Conservation (phyloP, 2,329 filamentous ascomycete genomes). For the Hansfordia pulvinata region DNA sequence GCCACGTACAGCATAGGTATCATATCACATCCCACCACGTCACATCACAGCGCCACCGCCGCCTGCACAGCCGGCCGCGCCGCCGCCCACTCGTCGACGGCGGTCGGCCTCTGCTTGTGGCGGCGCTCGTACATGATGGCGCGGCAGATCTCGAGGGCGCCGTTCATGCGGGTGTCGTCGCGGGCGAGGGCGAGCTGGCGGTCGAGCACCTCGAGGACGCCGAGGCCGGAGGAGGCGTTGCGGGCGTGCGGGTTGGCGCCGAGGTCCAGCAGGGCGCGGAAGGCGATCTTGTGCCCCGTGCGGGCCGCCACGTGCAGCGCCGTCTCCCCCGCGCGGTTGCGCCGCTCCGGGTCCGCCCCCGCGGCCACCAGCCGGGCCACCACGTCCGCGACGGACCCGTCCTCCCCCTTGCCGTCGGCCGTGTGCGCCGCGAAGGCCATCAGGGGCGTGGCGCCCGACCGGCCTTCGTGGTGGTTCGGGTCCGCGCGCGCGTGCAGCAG, state of each 20-base stretch:
- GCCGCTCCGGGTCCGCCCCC: constrained; percentile 31
- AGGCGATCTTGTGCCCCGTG: constrained; percentile 36
- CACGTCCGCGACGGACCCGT: constrained; percentile 31
- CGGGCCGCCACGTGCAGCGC: constrained; percentile 39
- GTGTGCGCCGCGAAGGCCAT: constrained; percentile 39
- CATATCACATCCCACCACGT: too few relatives aligned
- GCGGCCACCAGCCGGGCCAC: constrained; percentile 25
- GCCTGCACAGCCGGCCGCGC: too few relatives aligned
- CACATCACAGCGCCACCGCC: too few relatives aligned
- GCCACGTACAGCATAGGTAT: too few relatives aligned
- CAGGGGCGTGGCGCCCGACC: constrained; percentile 37
- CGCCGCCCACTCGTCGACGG: too few relatives aligned
- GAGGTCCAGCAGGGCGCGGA: constrained; percentile 28
- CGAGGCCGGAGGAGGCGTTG: constrained; percentile 26
- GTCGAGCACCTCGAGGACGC: constrained; percentile 32
- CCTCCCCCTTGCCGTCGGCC: constrained; percentile 26
- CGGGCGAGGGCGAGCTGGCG: too few relatives aligned
- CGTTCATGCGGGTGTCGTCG: too few relatives aligned
- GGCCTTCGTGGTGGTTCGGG: constrained; percentile 37
- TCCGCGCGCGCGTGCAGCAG: constrained; percentile 26
- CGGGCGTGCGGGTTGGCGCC: constrained; percentile 33
- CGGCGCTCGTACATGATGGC: too few relatives aligned
- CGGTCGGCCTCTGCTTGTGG: too few relatives aligned
- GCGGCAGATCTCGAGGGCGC: too few relatives aligned
- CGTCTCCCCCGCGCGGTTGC: constrained; percentile 41